Evolutionary conservation across 2,329 filamentous ascomycete species (phyloP), one percentile per base, ranked within the genome.

Genomic region (Aureobasidium sp.): DNA sequence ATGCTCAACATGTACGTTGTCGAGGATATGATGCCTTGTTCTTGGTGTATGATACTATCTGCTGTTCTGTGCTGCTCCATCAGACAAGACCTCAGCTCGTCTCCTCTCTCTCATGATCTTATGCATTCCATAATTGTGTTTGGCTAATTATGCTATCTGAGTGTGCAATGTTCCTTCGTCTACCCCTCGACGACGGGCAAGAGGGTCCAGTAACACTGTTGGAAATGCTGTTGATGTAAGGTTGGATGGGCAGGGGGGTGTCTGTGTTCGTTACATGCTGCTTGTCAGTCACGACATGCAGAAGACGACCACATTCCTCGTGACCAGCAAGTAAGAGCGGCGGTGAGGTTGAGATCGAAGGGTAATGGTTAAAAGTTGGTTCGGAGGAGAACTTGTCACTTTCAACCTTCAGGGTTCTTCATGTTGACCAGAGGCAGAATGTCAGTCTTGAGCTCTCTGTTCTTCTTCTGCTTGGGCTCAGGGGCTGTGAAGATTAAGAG

Each of bases 391-490:
- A 13, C n/a, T 17, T 13, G 26, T 56, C 41, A 13, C 53, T 57
- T 42, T 60, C 57, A 60, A 51, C 57, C 57, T n/a, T 60, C 57
- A 4, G 57, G 57, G 32, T 61, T 61, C 46, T 60, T 50, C 57
- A 60, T 60, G 57, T 60, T 60, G 57, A 60, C 57, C 34, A 78
- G 75, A 44, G 79, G 78, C 62, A 79, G 68, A 62, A 85, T 83
- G 65, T 80, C 79, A 15, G 82, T 84, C 71, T 87, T 87, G 66
- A 87, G 72, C 71, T 86, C 83, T 63, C 84, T 75, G 53, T 84
- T 83, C 74, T 83, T 85, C 75, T 87, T 87, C 55, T 82, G 80
- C 68, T 83, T 83, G 47, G 84, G 85, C 67, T 86, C 84, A 2
- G 84, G 84, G 36, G 84, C 85, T 84, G 62, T 34, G 26, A 6